Conservation (phyloP, 352 stramenopile species). For the Pythium myriotylum region DNA sequence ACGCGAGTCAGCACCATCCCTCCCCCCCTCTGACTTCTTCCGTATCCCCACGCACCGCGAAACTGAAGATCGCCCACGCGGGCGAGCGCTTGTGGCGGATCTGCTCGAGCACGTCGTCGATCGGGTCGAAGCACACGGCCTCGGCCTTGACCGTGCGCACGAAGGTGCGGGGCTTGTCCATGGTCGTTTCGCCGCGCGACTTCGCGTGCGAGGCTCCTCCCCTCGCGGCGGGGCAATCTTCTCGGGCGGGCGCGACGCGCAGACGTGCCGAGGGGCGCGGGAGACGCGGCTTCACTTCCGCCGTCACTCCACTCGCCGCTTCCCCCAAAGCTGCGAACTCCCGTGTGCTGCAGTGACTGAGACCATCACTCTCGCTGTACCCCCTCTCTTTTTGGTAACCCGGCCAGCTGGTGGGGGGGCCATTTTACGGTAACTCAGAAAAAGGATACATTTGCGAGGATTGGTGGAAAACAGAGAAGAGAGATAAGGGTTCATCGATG, state of each 20-base stretch:
- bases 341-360: not conserved
- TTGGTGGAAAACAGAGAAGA: slow-evolving; percentile 8
- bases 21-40: no score
- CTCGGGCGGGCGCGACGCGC: no score
- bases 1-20: no score
- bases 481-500: not conserved
- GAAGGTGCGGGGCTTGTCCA: slow-evolving; percentile 69
- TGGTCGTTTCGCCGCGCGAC: slow-evolving; percentile 4
- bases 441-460: not conserved
- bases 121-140: slow-evolving; percentile 75
- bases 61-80: slow-evolving; percentile 76
- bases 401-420: no score
- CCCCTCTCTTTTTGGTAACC: no score
- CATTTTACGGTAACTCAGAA: slow-evolving; percentile 2
- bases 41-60: slow-evolving; percentile 48
- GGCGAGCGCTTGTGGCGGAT: slow-evolving; percentile 70
- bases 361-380: slow-evolving; percentile 26
- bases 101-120: slow-evolving; percentile 68
- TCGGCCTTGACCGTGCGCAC: slow-evolving; percentile 83
- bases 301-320: not conserved
- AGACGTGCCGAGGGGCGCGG: not conserved
- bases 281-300: not conserved
- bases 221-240: no score
- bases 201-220: no score
- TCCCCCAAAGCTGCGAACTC: slow-evolving; percentile 6